Percentiles rank a stretch among this genome's conserved stretches.
Evolutionary conservation across 2,329 filamentous ascomycete genomes (phyloP).

Genomic region (Penicillium sp.): DNA sequence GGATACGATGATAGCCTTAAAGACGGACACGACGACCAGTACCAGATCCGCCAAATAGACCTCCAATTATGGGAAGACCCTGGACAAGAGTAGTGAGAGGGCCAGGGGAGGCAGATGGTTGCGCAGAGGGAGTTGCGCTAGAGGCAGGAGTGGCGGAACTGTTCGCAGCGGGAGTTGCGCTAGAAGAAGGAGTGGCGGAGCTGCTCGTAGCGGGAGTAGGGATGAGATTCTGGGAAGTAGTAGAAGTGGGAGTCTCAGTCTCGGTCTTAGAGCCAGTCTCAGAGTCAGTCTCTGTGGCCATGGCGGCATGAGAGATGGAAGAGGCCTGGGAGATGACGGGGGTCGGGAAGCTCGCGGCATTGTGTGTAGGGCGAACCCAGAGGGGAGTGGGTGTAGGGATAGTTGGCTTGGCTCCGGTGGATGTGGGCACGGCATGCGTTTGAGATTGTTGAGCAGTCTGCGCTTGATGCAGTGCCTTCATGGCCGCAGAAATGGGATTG

Average conservation of each 20-base stretch:
- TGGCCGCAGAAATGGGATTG: slow-evolving; percentile 15
- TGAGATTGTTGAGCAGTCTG: background rate
- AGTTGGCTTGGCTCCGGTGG: too few relatives aligned
- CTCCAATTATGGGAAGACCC: slow-evolving; percentile 9
- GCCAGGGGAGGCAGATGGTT: background rate
- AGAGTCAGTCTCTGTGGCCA: too few relatives aligned
- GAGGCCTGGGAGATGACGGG: background rate
- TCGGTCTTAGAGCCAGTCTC: too few relatives aligned
- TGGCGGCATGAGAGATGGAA: background rate
- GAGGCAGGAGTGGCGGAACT: slow-evolving; percentile 12
- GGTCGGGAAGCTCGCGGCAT: slow-evolving; percentile 1
- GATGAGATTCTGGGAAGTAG: background rate
- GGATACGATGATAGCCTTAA: background rate
- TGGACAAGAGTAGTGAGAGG: background rate
- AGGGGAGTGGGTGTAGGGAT: background rate
- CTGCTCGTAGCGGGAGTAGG: background rate
- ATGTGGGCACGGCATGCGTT: background rate
- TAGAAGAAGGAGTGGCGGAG: slow-evolving; percentile 14
- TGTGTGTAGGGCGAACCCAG: background rate
- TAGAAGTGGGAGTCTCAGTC: background rate
- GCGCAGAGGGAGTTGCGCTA: slow-evolving; percentile 7
- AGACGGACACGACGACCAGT: slow-evolving; percentile 2
- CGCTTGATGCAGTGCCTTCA: slow-evolving; percentile 17
- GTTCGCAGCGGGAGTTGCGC: background rate
- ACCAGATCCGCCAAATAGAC: slow-evolving; percentile 5